Conservation (phyloP, 768 basidiomycete species). For the Serendipita vermifera region DNA sequence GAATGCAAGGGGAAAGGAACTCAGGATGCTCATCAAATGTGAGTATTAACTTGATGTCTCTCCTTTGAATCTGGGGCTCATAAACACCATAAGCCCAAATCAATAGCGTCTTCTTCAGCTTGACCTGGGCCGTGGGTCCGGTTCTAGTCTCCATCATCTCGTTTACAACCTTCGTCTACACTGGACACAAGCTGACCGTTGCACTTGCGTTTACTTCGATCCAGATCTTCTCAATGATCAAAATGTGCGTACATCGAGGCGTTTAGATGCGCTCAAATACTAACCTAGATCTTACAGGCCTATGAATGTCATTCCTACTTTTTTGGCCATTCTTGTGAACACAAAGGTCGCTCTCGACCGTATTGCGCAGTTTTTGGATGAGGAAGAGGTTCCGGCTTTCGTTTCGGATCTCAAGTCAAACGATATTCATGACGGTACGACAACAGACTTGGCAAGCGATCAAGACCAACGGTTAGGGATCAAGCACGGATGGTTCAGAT, state of each 20-base stretch:
- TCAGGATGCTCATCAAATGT: constrained; percentile 24
- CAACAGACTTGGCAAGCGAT: not conserved
- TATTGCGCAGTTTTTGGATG: constrained; percentile 27
- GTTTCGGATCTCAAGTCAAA: constrained; percentile 22
- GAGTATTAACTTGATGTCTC: too few relatives aligned
- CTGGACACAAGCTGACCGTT: constrained; percentile 26
- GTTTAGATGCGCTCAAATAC: constrained; percentile 9
- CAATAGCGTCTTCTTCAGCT: constrained; percentile 21
- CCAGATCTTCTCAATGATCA: not conserved
- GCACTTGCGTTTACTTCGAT: constrained; percentile 28
- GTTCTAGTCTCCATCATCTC: constrained; percentile 24
- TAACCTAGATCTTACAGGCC: constrained; percentile 13
- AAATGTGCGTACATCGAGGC: not conserved
- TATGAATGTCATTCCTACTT: constrained; percentile 13
- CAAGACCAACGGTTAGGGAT: constrained; percentile 20
- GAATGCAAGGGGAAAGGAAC: constrained; percentile 24
- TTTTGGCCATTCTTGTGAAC: constrained; percentile 10
- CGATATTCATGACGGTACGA: not conserved
- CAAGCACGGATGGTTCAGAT: constrained; percentile 24
- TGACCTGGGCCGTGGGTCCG: constrained; percentile 26
- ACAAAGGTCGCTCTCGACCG: constrained; percentile 26
- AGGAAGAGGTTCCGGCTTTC: constrained; percentile 28
- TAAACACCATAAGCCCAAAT: not conserved
- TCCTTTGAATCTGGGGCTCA: too few relatives aligned
- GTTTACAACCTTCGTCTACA: constrained; percentile 26